These are phyloP conservation scores for Avena eriantha DNA, from an alignment of 176 grass and related monocot genomes.

Conservation along the genomic window DNA sequence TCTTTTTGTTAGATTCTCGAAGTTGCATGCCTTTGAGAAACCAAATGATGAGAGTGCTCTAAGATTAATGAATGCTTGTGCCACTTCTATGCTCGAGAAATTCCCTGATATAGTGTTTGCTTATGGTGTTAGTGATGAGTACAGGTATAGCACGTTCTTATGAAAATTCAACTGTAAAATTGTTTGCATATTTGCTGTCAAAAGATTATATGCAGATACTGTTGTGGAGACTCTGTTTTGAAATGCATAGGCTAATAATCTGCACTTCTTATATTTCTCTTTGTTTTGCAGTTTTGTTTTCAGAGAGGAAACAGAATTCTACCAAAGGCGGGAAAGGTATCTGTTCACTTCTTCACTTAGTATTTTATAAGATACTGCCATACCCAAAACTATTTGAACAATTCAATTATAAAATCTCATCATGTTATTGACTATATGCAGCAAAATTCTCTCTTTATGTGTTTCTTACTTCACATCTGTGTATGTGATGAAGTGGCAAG, in stretches of 20 bases:
- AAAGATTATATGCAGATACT: not conserved
- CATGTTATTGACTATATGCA: constrained; percentile 53
- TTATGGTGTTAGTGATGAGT: constrained; percentile 95
- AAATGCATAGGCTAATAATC: not conserved
- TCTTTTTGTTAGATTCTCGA: constrained; percentile 72
- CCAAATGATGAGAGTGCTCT: constrained; percentile 30
- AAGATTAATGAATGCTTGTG: constrained; percentile 50
- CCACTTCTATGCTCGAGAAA: constrained; percentile 68
- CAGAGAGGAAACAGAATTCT: constrained; percentile 76
- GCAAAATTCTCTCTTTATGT: constrained; percentile 56
- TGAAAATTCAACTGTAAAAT: not conserved
- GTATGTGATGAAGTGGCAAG: constrained; percentile 81
- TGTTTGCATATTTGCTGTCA: not conserved
- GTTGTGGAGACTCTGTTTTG: not conserved
- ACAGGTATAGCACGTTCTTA: constrained; percentile 56
- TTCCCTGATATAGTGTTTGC: constrained; percentile 91
- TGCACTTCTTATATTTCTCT: constrained; percentile 11
- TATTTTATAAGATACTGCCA: not conserved
- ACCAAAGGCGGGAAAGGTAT: constrained; percentile 75
- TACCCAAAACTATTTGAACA: not conserved
- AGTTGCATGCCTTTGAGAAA: constrained; percentile 46
- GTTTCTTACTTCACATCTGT: constrained; percentile 89
- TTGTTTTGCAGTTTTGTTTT: constrained; percentile 79
- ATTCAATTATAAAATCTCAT: constrained; percentile 10
- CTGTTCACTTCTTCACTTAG: not conserved